Evolutionary conservation across 1,139 yeast species (phyloP).

Genomic region (Hansenula sp.): DNA sequence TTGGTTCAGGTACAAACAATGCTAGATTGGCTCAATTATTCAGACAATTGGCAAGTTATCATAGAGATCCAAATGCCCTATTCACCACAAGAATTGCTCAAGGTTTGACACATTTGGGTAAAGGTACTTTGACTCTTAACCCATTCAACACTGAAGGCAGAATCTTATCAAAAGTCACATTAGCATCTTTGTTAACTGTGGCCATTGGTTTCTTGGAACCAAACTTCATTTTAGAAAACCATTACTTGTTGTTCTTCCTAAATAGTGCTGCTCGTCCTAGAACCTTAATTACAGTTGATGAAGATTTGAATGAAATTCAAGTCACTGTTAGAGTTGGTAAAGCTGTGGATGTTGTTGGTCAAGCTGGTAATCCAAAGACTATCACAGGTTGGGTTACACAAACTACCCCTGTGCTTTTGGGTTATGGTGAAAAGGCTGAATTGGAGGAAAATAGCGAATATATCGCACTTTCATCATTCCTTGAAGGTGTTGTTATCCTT

Average conservation of each 20-base stretch:
- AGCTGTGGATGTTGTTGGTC: constrained; percentile 98
- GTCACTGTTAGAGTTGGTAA: constrained; percentile 98
- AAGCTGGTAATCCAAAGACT: constrained; percentile 97
- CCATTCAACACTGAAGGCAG: constrained; percentile 91
- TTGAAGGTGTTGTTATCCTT: constrained; percentile 92
- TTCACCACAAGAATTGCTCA: constrained; percentile 95
- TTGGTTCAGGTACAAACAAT: constrained; percentile 98
- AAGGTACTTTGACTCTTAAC: constrained; percentile 81
- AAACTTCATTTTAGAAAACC: constrained; percentile 57
- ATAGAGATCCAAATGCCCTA: constrained; percentile 85
- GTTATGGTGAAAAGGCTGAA: constrained; percentile 95
- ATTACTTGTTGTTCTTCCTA: constrained; percentile 78
- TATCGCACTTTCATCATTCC: constrained; percentile 70
- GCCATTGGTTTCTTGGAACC: constrained; percentile 86
- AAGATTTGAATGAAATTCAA: constrained; percentile 71
- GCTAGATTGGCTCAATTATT: constrained; percentile 95
- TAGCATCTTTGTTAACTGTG: constrained; percentile 86
- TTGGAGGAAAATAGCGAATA: constrained; percentile 88
- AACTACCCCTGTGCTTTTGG: constrained; percentile 90
- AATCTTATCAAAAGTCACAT: constrained; percentile 79
- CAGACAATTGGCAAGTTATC: constrained; percentile 92
- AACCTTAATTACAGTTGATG: constrained; percentile 90
- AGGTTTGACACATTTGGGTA: constrained; percentile 92
- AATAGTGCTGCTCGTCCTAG: constrained; percentile 92
- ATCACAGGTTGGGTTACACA: constrained; percentile 99